Conservation (phyloP, 805 yeast genomes). For the Sugiyamaella valdiviana region DNA sequence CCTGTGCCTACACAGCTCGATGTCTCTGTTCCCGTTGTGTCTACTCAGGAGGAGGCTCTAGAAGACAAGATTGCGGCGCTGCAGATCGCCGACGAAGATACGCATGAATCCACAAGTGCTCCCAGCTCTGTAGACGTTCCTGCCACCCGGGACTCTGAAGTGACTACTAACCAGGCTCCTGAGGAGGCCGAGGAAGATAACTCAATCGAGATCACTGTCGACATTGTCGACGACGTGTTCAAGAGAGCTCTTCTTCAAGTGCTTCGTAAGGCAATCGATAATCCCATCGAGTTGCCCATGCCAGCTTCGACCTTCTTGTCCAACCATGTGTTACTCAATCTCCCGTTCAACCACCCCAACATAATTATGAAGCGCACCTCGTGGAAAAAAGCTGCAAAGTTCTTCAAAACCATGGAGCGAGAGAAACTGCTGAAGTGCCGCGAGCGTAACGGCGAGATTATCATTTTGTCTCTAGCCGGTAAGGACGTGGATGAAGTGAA, state of each 20-base stretch:
- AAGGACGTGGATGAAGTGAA: constrained; percentile 44
- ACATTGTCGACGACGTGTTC: constrained; percentile 65
- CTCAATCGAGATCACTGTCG: constrained; percentile 4
- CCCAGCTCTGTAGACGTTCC: not conserved
- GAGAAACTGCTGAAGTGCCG: constrained; percentile 59
- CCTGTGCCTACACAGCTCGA: constrained; percentile 39
- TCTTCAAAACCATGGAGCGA: constrained; percentile 81
- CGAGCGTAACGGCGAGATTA: constrained; percentile 80
- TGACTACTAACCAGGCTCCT: constrained; percentile 12
- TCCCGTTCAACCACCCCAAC: constrained; percentile 46
- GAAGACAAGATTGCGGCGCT: constrained; percentile 9
- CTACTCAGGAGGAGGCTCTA: constrained; percentile 19
- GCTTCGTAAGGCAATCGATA: constrained; percentile 39
- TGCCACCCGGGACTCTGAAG: constrained; percentile 10
- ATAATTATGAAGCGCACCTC: constrained; percentile 61
- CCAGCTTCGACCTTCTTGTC: constrained; percentile 72
- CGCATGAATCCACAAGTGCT: not conserved
- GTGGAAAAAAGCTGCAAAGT: constrained; percentile 86
- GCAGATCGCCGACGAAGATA: not conserved
- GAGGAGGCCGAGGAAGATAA: constrained; percentile 1
- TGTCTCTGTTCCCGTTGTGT: constrained; percentile 10
- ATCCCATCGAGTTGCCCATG: constrained; percentile 53
- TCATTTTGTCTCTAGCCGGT: constrained; percentile 46
- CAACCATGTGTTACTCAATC: constrained; percentile 56
- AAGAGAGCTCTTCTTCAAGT: constrained; percentile 65